Evolutionary conservation across 73 alveolate species (phyloP), one percentile per base, ranked within the genome.

Genomic region (Breviolum minutum): DNA sequence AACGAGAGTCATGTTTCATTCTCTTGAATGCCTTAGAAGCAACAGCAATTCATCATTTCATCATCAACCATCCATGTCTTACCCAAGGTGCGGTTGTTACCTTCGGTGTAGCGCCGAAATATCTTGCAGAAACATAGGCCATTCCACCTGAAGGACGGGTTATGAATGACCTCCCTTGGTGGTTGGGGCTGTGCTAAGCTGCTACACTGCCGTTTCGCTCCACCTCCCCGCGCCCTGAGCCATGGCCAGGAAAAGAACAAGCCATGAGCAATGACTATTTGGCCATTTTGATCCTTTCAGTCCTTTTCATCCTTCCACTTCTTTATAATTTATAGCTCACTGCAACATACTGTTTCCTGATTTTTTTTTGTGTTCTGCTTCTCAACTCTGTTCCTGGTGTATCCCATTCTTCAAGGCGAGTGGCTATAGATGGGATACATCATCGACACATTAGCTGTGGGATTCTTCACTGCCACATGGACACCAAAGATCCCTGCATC

Each of bases 61-160:
- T n/a, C n/a, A n/a, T 40, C 54, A 40, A 40, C 0, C 54, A 40
- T 40, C 54, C 54, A 40, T 40, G 54, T 40, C 54, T 40, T 40
- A 48, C 70, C 71, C 85, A 71, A 62, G 90, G 66, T 48, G 24
- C 98, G 11, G 98, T 92, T 66, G 98, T 92, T 48, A 92, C 81
- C 61, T 92, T 61, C 26, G 98, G 98, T 19, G 98, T 92, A 8
- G 98, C 91, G n/a, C 85, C 98, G 11, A 48, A 61, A 68, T 92
- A 92, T n/a, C 98, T 54, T 66, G 91, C 91, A 12, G 98, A 92
- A 68, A 92, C 98, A 26, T 74, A 92, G 71, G 98, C 98, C 98
- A 92, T 92, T 19, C 98, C 98, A 92, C 98, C 98, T 92, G 5
- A 17, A 30, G 64, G 63, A 79, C 20, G 1, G n/a, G n/a, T 3